Evolutionary conservation across 1,284 basidiomycete species (phyloP), one percentile per base, ranked within the genome.

Genomic region (Leccinum insolens): DNA sequence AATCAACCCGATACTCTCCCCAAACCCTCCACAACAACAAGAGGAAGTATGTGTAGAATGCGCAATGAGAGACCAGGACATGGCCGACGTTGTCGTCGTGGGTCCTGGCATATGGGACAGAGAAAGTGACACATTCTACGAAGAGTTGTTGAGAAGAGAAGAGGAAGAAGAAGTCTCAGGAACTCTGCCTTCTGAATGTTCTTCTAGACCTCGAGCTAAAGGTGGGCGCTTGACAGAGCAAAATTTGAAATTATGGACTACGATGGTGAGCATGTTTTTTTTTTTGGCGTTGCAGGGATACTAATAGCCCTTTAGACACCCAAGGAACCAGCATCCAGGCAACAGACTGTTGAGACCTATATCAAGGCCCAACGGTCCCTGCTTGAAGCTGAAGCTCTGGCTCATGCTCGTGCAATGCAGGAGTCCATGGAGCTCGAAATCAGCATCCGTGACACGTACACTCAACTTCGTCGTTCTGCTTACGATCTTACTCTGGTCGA

Each of bases 61-160:
- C 79, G 95, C 98, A 75, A 99, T 99, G 97, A 91, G 97, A 58
- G 97, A 99, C 81, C 91, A 97, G 76, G 97, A 99, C 78, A 95
- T 99, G 93, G 95, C 93, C 44, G 97, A 98, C 79, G 95, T 99
- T 34, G 87, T 93, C 77, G 97, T 98, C 25, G 87, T 90, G 2
- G 90, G 91, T 37, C 88, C 91, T 5, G 95, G 95, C 1, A 86
- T 94, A 15, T 99, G 97, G 97, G 95, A 94, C 1, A 86, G 98
- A 46, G 91, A 92, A 73, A 96, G 94, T 77, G 97, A 99, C 77
- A 88, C 85, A 7, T 83, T 86, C 49, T 97, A 89, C 71, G 88
- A 94, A 60, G 95, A 99, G 61, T 83, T 97, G 37, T 82, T 91
- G 71, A 83, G 85, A 70, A 83, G 89, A 69, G 96, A 98, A 77